Evolutionary conservation across 805 yeast genomes (phyloP).

Genomic region (Lachancea sp.): DNA sequence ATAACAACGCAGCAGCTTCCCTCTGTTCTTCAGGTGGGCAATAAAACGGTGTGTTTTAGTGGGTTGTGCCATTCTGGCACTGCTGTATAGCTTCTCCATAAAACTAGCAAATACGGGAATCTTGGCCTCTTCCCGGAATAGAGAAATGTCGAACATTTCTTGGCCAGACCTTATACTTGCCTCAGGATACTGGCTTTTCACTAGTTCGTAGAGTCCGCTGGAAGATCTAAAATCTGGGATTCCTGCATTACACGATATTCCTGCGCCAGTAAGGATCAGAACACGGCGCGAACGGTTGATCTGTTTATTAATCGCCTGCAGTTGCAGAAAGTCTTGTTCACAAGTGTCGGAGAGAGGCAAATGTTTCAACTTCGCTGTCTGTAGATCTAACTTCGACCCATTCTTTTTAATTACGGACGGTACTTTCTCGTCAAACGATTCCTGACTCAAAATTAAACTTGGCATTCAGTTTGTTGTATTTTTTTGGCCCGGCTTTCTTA

Average conservation of each 20-base stretch:
- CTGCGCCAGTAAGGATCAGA: conserved; percentile 88
- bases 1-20: conserved; percentile 74
- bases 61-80: conserved; percentile 62
- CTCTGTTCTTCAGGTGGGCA: conserved; percentile 47
- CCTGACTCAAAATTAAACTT: conserved; percentile 9
- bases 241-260: conserved; percentile 94
- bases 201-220: conserved; percentile 74
- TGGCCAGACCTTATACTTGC: conserved; percentile 63
- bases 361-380: conserved; percentile 5
- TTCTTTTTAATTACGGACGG: conserved; percentile 7
- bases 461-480: no score
- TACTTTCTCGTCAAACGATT: conserved; percentile 10
- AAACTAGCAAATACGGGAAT: conserved; percentile 76
- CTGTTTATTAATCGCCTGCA: conserved; percentile 25
- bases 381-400: conserved; percentile 3
- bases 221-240: conserved; percentile 90
- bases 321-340: conserved; percentile 4
- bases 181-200: conserved; percentile 55
- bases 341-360: neutral
- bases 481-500: neutral
- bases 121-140: conserved; percentile 63
- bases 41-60: conserved; percentile 82
- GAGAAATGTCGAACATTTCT: conserved; percentile 82
- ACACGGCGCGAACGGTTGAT: conserved; percentile 38
- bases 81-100: conserved; percentile 71